Conservation (phyloP, 1,284 basidiomycete species). For the Austropuccinia psidii region DNA sequence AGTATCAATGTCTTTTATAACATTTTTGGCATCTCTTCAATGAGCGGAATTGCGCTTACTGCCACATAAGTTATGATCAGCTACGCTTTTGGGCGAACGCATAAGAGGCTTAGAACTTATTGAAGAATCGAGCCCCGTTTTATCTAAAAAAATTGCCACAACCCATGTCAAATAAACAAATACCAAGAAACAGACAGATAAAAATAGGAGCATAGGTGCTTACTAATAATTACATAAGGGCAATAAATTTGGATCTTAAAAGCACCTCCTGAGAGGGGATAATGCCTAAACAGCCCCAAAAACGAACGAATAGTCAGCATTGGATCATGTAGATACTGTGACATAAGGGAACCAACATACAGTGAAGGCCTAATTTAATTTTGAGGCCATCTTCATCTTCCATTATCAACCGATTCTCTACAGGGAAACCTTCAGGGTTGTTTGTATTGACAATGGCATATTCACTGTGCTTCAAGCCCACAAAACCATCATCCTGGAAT, state of each 20-base stretch:
- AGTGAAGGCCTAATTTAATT: conserved; percentile 28
- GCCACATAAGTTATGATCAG: conserved; percentile 59
- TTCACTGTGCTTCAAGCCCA: conserved; percentile 52
- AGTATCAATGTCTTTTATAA: no score
- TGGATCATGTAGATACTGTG: no score
- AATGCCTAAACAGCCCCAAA: no score
- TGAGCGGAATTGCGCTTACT: no score
- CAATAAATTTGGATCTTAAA: no score
- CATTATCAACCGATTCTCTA: conserved; percentile 29
- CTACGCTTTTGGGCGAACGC: conserved; percentile 68
- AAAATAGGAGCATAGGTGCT: no score
- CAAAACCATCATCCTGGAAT: conserved; percentile 73
- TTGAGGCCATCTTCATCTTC: conserved; percentile 30
- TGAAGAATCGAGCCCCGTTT: conserved; percentile 77
- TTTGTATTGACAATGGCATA: conserved; percentile 35
- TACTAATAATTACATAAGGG: no score
- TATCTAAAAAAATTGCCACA: conserved; percentile 58
- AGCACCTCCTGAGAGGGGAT: no score
- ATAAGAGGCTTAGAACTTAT: conserved; percentile 68
- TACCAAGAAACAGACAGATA: no score
- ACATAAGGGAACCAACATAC: conserved; percentile 29
- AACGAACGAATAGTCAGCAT: no score
- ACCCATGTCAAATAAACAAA: no score
- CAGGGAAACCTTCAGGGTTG: conserved; percentile 36
- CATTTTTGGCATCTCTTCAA: no score